Evolutionary conservation across 2,329 filamentous ascomycete species (phyloP).

Genomic region (Colletotrichum coccodes): DNA sequence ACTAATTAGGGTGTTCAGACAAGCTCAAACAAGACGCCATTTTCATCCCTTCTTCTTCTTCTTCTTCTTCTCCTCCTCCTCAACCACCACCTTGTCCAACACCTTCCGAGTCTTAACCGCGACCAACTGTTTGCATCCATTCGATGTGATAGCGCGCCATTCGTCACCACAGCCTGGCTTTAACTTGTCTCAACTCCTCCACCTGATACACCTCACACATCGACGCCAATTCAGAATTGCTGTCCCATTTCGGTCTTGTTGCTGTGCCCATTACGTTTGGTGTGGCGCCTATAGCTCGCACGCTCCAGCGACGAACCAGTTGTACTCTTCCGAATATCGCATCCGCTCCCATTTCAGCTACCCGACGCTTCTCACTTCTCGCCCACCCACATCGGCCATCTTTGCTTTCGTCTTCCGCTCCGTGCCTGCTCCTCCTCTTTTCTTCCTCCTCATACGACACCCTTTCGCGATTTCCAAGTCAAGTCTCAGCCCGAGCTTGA

Average conservation of each 20-base stretch:
- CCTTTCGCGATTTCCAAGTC: background rate
- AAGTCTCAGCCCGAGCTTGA: constrained; percentile 1
- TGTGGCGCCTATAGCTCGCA: background rate
- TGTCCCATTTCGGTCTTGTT: background rate
- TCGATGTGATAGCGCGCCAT: background rate
- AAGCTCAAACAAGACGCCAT: background rate
- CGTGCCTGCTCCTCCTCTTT: background rate
- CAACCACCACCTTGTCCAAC: background rate
- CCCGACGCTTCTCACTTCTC: background rate
- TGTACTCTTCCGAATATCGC: background rate
- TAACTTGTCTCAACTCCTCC: background rate
- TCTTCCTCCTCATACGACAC: background rate
- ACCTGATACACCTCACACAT: background rate
- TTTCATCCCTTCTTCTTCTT: background rate
- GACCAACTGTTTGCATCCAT: background rate
- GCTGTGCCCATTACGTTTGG: background rate
- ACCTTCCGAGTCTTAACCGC: background rate
- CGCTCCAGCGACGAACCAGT: background rate
- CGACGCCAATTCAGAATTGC: background rate
- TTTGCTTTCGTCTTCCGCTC: background rate
- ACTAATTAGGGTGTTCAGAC: background rate
- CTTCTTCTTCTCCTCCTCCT: too few relatives aligned
- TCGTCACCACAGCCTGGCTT: background rate
- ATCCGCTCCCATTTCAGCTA: background rate
- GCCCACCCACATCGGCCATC: background rate